phyloP scores from a whole-genome alignment of 2,329 filamentous ascomycete genomes.

The Fusarium sterilihyphosum region DNA sequence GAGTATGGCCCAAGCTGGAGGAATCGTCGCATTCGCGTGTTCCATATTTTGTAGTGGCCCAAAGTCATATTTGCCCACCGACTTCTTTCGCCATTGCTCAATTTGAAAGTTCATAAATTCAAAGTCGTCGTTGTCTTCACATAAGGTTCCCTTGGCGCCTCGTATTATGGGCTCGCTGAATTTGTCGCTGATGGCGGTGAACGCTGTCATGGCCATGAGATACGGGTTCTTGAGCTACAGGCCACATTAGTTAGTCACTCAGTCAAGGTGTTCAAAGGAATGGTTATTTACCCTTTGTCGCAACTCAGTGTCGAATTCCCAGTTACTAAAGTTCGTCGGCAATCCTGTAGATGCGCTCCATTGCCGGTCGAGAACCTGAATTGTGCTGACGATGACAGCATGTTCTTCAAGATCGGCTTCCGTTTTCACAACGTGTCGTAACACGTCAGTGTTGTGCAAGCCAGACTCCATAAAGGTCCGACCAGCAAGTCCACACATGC shows the following conservation, averaged over 20 bases:
- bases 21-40: neutral
- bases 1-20: neutral
- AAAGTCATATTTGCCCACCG: neutral
- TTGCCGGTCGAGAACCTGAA: neutral
- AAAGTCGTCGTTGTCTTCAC: neutral
- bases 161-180: neutral
- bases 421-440: neutral
- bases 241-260: neutral
- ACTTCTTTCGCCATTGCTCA: neutral
- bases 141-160: neutral
- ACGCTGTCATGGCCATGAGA: neutral
- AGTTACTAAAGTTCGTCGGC: neutral
- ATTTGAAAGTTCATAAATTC: neutral
- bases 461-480: neutral
- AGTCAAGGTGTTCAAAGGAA: neutral
- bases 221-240: neutral
- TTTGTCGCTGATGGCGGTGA: neutral
- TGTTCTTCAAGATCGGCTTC: neutral
- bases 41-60: neutral
- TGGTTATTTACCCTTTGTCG: neutral
- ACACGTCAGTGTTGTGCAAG: neutral
- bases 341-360: constrained; percentile 1
- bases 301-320: neutral
- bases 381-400: neutral
- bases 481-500: neutral